Base-by-base conservation (phyloP, 768 basidiomycete species). In the Suillus plorans region DNA sequence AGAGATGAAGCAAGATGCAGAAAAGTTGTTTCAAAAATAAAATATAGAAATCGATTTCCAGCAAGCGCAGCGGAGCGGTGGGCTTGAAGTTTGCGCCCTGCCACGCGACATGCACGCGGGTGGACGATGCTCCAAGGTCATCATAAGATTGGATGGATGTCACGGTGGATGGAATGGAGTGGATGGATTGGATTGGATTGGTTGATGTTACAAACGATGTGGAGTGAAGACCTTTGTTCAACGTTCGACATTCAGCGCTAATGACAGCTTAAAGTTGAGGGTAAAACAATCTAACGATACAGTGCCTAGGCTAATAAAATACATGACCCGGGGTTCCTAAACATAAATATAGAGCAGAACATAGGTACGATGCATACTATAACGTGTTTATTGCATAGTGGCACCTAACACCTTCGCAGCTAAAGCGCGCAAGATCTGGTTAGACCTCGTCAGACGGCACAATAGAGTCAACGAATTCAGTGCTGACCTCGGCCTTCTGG, bases 341-440 rank as follows among this genome's bases (percentile, higher is more conserved):
- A 12, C 57, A 58, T 59, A 42, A 50, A 28, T 59, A 44, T 39
- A 59, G 25, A 42, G 42, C 25, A 20, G 10, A 31, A 22, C 13
- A 22, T 42, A 42, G 18, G 41, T 59, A 20, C 7, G 16, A 28
- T 18, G 22, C 16, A 39, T 18, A 12, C 14, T 16, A 41, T 22
- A 10, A 58, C 39, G 18, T 20, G 41, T 28, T 18, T 20, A 13
- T 59, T 73, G 71, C 41, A 84, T 61, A 5, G 88, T 85, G 60
- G 88, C 86, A 37, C 92, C 94, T 50, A 95, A 71, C 18, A 95
- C 90, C 76, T 96, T 95, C 75, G 90, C 79, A 4, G 94, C 93
- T 47, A 95, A 75, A 22, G 89, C 91, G 31, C 88, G 87, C 59
- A 96, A 77, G 71, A 96, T 89, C 94, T 96, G 58, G 18, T 39